Evolutionary conservation across 345 rosid species (phyloP), one percentile per base, ranked within the genome.

Genomic region (Anacardium occidentale): DNA sequence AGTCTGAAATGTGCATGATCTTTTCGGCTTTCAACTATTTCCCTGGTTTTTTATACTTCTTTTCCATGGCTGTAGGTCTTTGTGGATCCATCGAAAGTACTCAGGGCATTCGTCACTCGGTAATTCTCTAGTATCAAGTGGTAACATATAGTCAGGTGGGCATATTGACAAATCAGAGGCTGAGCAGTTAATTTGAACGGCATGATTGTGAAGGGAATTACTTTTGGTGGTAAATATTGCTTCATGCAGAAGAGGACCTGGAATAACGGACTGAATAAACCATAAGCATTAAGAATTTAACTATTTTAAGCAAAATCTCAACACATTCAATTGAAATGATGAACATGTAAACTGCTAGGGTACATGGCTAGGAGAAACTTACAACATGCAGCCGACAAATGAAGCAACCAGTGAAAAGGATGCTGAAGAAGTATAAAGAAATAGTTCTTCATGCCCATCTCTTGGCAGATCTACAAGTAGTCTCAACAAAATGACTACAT

Each of bases 21-120:
- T 75, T 26, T 78, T 37, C 85, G 85, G 24, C 77, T 66, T 70
- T 87, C 89, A 57, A 88, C 18, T 74, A 78, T 80, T 56, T 84
- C 83, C 18, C 88, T 80, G 13, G 89, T 81, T 74, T 88, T 85
- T 42, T 3, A 90, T 89, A 2, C 82, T 69, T 12, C 57, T 57
- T 53, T 78, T 79, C 96, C 93, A 90, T 2, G 81, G 84, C 74
- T 61, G 66, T 20, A 90, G 69, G 74, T 90, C 91, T 68, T 74
- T 76, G 29, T 81, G 85, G 75, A 90, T 90, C 93, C 91, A 90
- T 45, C 83, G 69, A 84, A 90, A 90, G 83, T 88, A 87, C 52
- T 85, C 86, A 0, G 93, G 91, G 66, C 96, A 90, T 7, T 59
- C 26, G 7, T 59, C 64, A 0, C 67, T 58, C 2, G 80, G 14